Base-by-base conservation (phyloP, 257 asterid species). In the Ballota nigra region DNA sequence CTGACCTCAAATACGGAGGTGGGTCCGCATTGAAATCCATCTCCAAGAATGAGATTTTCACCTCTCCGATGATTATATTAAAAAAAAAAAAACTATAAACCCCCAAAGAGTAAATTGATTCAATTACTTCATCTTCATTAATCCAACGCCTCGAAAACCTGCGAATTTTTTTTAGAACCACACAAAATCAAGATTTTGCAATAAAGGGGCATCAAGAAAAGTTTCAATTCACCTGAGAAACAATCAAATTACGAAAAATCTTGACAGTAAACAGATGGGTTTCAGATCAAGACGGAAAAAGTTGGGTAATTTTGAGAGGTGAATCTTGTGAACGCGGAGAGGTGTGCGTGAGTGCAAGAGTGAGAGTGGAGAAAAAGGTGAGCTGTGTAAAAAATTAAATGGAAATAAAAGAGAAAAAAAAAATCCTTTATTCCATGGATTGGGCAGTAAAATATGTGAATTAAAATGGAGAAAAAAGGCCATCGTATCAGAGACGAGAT, bases 1-100 rank as follows among this genome's bases (percentile, higher is more conserved):
- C 80, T 18, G 63, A 90, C 97, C 97, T 90, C 89, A 79, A 59
- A 80, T 82, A 77, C 9, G 96, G 84, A 83, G 82, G 75, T 60
- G 88, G 58, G 70, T 90, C 88, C 66, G 74, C 68, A 72, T 70
- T 80, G 60, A 76, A 80, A 60, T 84, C 92, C 85, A 82, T 80
- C 63, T 40, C 66, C 76, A 43, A 59, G 38, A 68, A 55, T n/a
- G 20, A 62, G 75, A 63, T 3, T 72, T 73, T 3, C 40, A 18
- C 33, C 71, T 79, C 60, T 63, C 52, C 15, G 57, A 56, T 34
- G 8, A 72, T 10, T 33, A 58, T 10, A 0, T 57, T 11, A 33
- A 6, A 4, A 11, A 40, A 11, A 0, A 19, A 73, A 76, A 58
- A 66, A 23, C 60, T 40, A 55, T 13, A 63, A 24, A 62, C 20